These are phyloP conservation scores for Aspergillus sp. DNA, from an alignment of 2,329 filamentous ascomycete species.

Conservation along the genomic window DNA sequence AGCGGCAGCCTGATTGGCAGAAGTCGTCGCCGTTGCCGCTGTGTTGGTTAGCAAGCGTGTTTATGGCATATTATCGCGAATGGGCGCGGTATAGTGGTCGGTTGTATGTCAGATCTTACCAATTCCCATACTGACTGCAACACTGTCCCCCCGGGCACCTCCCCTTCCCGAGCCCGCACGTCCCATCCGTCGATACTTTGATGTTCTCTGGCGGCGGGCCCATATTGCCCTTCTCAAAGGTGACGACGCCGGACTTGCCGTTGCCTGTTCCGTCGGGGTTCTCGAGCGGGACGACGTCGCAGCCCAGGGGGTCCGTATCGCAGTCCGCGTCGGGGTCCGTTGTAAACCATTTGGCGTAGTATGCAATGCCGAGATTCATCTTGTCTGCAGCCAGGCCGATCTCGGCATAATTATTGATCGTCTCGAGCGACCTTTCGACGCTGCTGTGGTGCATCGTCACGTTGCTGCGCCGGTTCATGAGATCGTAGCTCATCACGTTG, in stretches of 20 bases:
- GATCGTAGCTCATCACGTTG: slow-evolving; percentile 64
- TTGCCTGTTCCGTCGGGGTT: slow-evolving; percentile 51
- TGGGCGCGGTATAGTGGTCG: not conserved
- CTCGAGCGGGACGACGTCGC: slow-evolving; percentile 51
- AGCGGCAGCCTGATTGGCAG: slow-evolving; percentile 26
- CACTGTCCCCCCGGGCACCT: slow-evolving; percentile 24
- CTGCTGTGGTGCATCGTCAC: slow-evolving; percentile 57
- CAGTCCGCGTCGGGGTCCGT: slow-evolving; percentile 43
- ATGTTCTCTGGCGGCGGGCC: slow-evolving; percentile 11
- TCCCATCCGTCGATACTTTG: slow-evolving; percentile 17
- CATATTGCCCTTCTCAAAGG: slow-evolving; percentile 38
- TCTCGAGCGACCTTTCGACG: slow-evolving; percentile 45
- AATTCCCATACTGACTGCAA: slow-evolving; percentile 29
- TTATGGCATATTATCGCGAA: not conserved
- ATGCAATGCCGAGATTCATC: slow-evolving; percentile 58
- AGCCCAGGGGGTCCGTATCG: slow-evolving; percentile 43
- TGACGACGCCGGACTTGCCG: slow-evolving; percentile 41
- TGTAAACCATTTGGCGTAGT: slow-evolving; percentile 60
- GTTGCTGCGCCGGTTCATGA: slow-evolving; percentile 60
- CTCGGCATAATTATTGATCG: slow-evolving; percentile 50
- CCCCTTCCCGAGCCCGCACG: slow-evolving; percentile 22
- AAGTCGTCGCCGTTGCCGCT: slow-evolving; percentile 25
- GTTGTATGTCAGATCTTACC: slow-evolving; percentile 23
- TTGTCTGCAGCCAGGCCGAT: slow-evolving; percentile 47
- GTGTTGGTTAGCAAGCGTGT: slow-evolving; percentile 7